Evolutionary conservation across 2,329 filamentous ascomycete genomes (phyloP), one percentile per base, ranked within the genome.

Genomic region (Lachnellula arida): DNA sequence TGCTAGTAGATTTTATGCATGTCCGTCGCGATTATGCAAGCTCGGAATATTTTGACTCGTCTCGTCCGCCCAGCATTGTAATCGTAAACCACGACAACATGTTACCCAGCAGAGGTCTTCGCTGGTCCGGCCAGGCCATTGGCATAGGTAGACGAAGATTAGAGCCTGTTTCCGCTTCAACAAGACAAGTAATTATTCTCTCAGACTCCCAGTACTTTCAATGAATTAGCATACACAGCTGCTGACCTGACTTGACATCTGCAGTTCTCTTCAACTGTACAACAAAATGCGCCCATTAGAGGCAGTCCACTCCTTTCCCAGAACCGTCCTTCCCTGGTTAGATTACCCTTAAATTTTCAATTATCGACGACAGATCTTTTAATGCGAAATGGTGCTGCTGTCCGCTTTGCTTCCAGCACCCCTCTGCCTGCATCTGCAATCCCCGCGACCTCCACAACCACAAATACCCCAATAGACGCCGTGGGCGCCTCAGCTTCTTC

Each of bases 41-140:
- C 40, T 44, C 59, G 57, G 65, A 68, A 68, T 65, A 66, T 69
- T 69, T 68, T 63, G 60, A 62, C 53, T 48, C 53, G 28, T 32
- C 53, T 48, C 54, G 57, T 60, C 53, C 49, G 19, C 51, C 39
- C 51, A 42, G 49, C 49, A 50, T 46, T 44, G 35, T 49, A 52
- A 55, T 48, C 51, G 55, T 46, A 53, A 60, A 56, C 53, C 56
- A 60, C 50, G 22, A 22, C 58, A 67, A 66, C 63, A 85, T 85
- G 81, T 73, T 84, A 68, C 77, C 78, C 67, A 78, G 78, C 63
- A 76, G 76, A 76, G 77, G 79, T 63, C 65, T 82, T 54, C 72
- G 76, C 59, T 76, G 74, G 71, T 73, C 76, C 56, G 70, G 71
- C 66, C 73, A 75, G 52, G 71, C 75, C 61, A 69, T 76, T 61